Conservation (phyloP, 768 basidiomycete genomes). For the Filobasidium wieringae region DNA sequence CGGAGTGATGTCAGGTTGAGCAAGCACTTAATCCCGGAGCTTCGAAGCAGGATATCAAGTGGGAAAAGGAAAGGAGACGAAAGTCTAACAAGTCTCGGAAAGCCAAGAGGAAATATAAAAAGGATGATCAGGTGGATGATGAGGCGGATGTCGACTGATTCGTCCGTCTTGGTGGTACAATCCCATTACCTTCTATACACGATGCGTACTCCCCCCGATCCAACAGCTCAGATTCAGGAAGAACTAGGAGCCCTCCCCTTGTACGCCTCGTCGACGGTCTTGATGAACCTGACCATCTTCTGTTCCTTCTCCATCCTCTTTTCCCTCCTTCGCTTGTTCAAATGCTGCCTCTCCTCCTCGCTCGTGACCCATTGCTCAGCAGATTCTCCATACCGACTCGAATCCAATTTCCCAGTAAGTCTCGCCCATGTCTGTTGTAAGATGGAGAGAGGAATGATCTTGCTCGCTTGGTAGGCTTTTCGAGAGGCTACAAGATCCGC, state of each 20-base stretch:
- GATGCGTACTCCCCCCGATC: not conserved
- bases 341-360: conserved; percentile 6
- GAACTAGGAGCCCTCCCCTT: not conserved
- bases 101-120: conserved; percentile 53
- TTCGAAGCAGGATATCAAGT: conserved; percentile 56
- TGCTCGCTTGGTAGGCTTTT: not conserved
- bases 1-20: conserved; percentile 49
- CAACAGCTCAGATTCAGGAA: too few relatives aligned
- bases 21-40: conserved; percentile 60
- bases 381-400: not conserved
- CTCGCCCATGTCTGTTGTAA: not conserved
- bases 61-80: conserved; percentile 63
- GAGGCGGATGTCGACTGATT: not conserved
- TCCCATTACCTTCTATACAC: not conserved
- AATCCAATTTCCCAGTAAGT: not conserved
- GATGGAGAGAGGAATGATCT: not conserved
- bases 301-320: conserved; percentile 11
- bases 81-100: conserved; percentile 66
- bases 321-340: conserved; percentile 6
- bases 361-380: conserved; percentile 7
- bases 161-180: not conserved
- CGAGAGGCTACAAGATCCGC: not conserved
- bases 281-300: conserved; percentile 1
- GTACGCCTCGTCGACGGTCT: not conserved
- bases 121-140: not conserved